Conservation (phyloP, 2,329 filamentous ascomycete genomes). For the Cercospora berteroae region DNA sequence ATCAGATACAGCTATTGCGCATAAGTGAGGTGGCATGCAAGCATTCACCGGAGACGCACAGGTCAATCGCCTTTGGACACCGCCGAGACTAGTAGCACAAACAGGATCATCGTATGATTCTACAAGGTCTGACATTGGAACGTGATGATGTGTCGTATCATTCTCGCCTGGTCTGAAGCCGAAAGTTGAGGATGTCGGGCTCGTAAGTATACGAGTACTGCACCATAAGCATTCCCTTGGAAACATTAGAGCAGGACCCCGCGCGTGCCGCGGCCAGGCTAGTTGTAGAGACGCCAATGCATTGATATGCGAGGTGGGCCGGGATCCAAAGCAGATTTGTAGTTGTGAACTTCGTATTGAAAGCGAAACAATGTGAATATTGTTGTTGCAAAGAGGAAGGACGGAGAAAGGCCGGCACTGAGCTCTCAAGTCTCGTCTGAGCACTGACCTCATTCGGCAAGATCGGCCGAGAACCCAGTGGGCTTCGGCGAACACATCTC, state of each 20-base stretch:
- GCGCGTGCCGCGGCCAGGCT: background rate
- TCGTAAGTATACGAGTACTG: background rate
- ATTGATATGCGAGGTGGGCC: background rate
- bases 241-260: background rate
- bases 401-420: background rate
- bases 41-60: background rate
- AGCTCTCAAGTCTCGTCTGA: background rate
- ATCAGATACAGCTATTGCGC: background rate
- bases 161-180: background rate
- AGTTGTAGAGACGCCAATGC: background rate
- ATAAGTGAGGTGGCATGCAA: background rate
- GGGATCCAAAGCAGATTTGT: background rate
- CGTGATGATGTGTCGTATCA: background rate
- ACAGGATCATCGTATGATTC: background rate
- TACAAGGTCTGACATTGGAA: background rate
- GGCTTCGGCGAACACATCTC: background rate
- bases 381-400: background rate
- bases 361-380: background rate
- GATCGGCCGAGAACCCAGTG: background rate
- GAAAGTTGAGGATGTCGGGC: background rate
- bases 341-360: background rate
- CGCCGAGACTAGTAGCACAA: background rate
- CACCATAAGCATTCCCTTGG: background rate
- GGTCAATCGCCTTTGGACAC: background rate
- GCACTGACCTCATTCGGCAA: slow-evolving; percentile 2